phyloP scores from a whole-genome alignment of 78 protist species.

The Diacronema lutheri region DNA sequence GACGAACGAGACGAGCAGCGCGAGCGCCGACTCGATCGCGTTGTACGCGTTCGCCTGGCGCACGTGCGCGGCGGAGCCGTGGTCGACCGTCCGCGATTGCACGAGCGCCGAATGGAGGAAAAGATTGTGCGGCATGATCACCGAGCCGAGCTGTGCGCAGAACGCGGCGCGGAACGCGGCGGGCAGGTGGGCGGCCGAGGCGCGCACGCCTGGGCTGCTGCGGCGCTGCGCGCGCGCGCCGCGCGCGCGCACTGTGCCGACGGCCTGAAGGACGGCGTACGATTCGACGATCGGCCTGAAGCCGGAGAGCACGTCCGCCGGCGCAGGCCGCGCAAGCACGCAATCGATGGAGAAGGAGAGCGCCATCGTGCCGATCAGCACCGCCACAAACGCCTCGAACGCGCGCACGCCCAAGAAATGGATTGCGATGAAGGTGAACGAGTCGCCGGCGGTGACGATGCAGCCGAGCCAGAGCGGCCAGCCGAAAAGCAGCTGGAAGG shows the following conservation, averaged over 20 bases:
- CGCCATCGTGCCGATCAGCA: constrained; percentile 1
- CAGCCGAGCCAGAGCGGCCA: constrained; percentile 25
- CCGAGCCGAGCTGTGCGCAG: constrained; percentile 79
- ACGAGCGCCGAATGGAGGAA: constrained; percentile 78
- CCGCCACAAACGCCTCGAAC: neutral
- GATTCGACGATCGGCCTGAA: neutral
- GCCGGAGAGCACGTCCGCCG: too few species aligned
- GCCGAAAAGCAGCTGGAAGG: neutral
- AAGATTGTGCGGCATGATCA: constrained; percentile 83
- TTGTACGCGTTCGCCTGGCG: constrained; percentile 57
- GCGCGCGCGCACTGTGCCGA: too few species aligned
- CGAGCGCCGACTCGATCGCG: constrained; percentile 50
- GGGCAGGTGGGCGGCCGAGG: too few species aligned
- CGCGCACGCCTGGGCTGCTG: too few species aligned
- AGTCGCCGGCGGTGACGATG: constrained; percentile 19
- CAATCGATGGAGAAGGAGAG: constrained; percentile 15
- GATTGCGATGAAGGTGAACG: constrained; percentile 38
- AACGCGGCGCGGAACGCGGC: too few species aligned
- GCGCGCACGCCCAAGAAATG: constrained; percentile 21
- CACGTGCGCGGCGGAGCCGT: constrained; percentile 17
- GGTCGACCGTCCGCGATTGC: neutral
- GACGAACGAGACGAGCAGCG: constrained; percentile 64
- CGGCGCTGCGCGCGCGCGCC: too few species aligned
- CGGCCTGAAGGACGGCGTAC: constrained; percentile 43
- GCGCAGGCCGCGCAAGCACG: neutral